phyloP scores from a whole-genome alignment of 2,329 filamentous ascomycete species.

The Seiridium unicorne region DNA sequence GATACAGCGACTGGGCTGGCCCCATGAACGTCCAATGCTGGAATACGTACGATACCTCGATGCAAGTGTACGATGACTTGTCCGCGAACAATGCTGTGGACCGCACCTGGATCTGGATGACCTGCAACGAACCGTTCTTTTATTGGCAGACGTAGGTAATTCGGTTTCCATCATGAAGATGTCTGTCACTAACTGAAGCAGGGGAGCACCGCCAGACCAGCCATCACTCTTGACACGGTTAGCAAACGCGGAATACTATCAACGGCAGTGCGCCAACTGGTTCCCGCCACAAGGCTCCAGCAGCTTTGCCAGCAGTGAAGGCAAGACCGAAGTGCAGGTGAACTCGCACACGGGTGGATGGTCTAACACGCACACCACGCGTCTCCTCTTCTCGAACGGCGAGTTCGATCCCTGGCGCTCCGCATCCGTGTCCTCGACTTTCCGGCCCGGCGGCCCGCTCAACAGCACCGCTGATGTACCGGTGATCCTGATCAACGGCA shows the following conservation, averaged over 20 bases:
- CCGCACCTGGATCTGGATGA: conserved; percentile 59
- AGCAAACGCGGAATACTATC: conserved; percentile 49
- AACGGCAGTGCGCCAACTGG: conserved; percentile 52
- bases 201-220: conserved; percentile 42
- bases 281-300: conserved; percentile 52
- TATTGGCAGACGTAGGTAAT: conserved; percentile 51
- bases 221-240: conserved; percentile 52
- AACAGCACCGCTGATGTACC: conserved; percentile 43
- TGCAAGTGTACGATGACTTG: conserved; percentile 48
- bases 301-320: conserved; percentile 44
- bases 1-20: conserved; percentile 42
- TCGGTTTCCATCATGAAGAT: background rate
- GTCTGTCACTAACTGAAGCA: conserved; percentile 14
- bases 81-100: conserved; percentile 42
- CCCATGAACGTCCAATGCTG: conserved; percentile 46
- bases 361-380: conserved; percentile 46
- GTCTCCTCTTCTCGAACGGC: conserved; percentile 58
- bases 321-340: conserved; percentile 44
- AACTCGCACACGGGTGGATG: conserved; percentile 58
- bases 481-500: conserved; percentile 50
- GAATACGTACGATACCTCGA: conserved; percentile 49
- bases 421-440: conserved; percentile 48
- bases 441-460: conserved; percentile 54
- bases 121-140: conserved; percentile 62
- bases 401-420: conserved; percentile 61